Evolutionary conservation across 1,139 yeast species (phyloP).

Genomic region (Pneumocystis sp.): DNA sequence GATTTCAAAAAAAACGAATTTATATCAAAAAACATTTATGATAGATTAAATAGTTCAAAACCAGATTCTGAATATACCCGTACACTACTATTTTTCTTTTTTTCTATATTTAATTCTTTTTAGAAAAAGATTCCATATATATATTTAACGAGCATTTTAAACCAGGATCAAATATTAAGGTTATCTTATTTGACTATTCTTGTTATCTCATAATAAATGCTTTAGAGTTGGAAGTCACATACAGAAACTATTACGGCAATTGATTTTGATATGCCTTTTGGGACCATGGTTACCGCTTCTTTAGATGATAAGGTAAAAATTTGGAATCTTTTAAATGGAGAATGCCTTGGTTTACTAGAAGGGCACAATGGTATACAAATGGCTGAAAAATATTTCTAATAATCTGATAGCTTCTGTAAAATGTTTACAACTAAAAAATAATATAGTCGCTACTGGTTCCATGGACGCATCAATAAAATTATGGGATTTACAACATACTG

Average conservation of each 20-base stretch:
- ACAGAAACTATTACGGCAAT: slow-evolving; percentile 37
- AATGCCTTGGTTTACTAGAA: slow-evolving; percentile 20
- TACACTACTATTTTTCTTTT: not conserved
- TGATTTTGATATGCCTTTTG: slow-evolving; percentile 58
- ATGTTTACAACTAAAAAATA: slow-evolving; percentile 43
- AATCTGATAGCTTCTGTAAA: slow-evolving; percentile 38
- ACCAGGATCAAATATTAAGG: slow-evolving; percentile 38
- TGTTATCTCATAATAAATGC: not conserved
- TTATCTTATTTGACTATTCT: not conserved
- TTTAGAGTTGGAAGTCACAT: slow-evolving; percentile 37
- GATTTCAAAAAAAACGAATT: not conserved
- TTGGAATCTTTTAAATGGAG: slow-evolving; percentile 58
- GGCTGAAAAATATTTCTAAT: slow-evolving; percentile 29
- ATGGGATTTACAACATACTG: slow-evolving; percentile 36
- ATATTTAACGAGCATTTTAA: slow-evolving; percentile 47
- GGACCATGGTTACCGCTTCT: slow-evolving; percentile 61
- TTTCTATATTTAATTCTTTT: slow-evolving; percentile 1
- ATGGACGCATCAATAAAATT: slow-evolving; percentile 45
- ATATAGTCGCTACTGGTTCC: slow-evolving; percentile 45
- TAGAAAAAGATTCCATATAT: slow-evolving; percentile 38
- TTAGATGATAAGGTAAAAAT: slow-evolving; percentile 68
- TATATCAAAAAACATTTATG: not conserved
- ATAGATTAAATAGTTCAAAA: not conserved
- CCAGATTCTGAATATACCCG: slow-evolving; percentile 6
- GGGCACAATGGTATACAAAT: slow-evolving; percentile 27